Evolutionary conservation across 148 eudicot genomes (phyloP), one percentile per base, ranked within the genome.

Genomic region (Camellia japonica): DNA sequence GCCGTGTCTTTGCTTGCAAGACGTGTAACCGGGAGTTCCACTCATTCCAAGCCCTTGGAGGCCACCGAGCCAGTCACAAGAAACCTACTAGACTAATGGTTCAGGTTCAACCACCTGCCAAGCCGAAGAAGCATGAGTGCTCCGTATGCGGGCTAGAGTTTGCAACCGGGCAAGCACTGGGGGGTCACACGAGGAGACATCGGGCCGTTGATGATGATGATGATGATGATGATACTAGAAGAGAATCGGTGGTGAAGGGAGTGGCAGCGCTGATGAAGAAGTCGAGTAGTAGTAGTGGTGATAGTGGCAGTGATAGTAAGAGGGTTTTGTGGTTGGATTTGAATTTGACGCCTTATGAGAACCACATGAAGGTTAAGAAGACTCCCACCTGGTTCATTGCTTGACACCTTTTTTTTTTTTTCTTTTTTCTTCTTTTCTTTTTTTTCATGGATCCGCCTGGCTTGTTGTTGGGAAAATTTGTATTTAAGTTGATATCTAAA

Each of bases 171-270:
- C 87, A 85, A 42, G 85, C 85, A 5, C 68, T 85, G 15, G 87
- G 81, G 0, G 85, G 85, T 2, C 87, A 85, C 78, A 82, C 82
- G 87, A 79, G 85, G 64, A 52, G 80, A 8, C 87, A 85, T 44
- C 83, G 72, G 1, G 58, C 49, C 1, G 60, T 18, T 8, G 38
- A 15, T 23, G 4, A 6, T 16, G 11, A 7, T 3, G 4, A 6
- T 16, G 11, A 7, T 3, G 5, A 6, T 6, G 69, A 3, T 4
- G 69, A 8, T 11, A 55, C 58, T 11, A 55, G 7, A 7, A 41
- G 19, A 8, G 6, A 68, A 11, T 11, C 47, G 68, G 61, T 8
- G 71, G 59, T 16, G 3, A 13, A 9, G 56, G 46, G 15, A 44
- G 42, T 20, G 16, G 46, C 38, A 30, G 38, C 81, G 6, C 15